Evolutionary conservation across 306 rosid species (phyloP), one percentile per base, ranked within the genome.

Genomic region (Corylus heterophylla): DNA sequence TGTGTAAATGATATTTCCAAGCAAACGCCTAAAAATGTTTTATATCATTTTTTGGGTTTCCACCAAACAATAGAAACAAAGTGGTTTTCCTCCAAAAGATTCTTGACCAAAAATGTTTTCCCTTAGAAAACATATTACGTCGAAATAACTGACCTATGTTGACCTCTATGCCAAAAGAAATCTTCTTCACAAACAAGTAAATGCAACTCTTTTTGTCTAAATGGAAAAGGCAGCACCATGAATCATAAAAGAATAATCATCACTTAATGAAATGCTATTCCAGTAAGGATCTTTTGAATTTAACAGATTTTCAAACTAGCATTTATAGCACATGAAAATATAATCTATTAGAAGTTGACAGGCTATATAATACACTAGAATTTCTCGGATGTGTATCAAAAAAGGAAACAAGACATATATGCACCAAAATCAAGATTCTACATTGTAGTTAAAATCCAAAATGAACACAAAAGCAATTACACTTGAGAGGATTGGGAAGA

Each of bases 141-240:
- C 6, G 6, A 39, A 39, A 39, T 39, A 39, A 39, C 58, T 54
- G 5, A 55, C 20, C 20, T 27, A 25, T 39, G 11, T 29, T 25
- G 67, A 27, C 39, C 39, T 61, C 67, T 27, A 12, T 13, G 20
- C 66, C 66, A 10, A 10, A n/a, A 27, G 69, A 63, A 63, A 63
- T 31, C 45, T 31, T 63, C 69, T 31, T 31, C n/a, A 55, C 62
- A n/a, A 68, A 68, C 72, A 68, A 68, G 29, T n/a, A 68, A 9
- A 68, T 8, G 42, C 9, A 68, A 42, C 16, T 9, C 13, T 18
- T 67, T 42, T 68, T 44, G 48, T 18, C 72, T 10, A 42, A 39
- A 44, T 9, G 0, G 9, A 67, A 67, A 68, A 17, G 17, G 51
- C 31, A n/a, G 72, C 29, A 42, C 2, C 49, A 39, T 68, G 51